phyloP scores from a whole-genome alignment of 345 rosid species.

The Euphorbia peplus region DNA sequence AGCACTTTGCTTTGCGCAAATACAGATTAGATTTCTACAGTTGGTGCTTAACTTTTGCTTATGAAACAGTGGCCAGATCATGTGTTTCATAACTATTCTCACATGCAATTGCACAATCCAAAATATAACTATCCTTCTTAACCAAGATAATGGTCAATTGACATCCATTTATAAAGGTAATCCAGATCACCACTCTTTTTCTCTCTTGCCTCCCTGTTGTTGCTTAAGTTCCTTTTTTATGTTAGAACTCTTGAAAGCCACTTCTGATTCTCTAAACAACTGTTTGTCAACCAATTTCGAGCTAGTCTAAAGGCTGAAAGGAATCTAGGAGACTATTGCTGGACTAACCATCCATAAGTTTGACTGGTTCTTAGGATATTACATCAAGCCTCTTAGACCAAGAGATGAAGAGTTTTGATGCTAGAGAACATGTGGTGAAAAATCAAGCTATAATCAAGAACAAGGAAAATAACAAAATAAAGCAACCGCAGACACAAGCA shows the following conservation, averaged over 20 bases:
- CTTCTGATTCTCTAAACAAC: not conserved
- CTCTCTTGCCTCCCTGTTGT: not conserved
- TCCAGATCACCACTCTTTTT: not conserved
- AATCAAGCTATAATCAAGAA: not conserved
- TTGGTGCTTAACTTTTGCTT: not conserved
- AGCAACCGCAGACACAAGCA: not conserved
- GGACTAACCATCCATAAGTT: too few relatives aligned
- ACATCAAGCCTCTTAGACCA: not conserved
- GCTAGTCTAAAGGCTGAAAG: not conserved
- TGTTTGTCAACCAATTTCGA: not conserved
- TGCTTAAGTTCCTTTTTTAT: not conserved
- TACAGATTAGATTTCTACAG: not conserved
- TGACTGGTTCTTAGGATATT: too few relatives aligned
- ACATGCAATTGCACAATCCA: not conserved
- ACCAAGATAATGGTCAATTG: not conserved
- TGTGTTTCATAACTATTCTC: too few relatives aligned
- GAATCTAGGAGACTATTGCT: not conserved
- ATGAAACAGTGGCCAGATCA: not conserved
- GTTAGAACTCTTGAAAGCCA: not conserved
- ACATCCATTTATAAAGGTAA: not conserved
- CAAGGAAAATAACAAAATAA: too few relatives aligned
- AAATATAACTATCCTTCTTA: not conserved
- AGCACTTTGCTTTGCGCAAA: too few relatives aligned
- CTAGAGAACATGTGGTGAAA: not conserved
- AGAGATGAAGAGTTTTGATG: not conserved